phyloP scores from a whole-genome alignment of 805 yeast species.

The Torulaspora gathmanii region DNA sequence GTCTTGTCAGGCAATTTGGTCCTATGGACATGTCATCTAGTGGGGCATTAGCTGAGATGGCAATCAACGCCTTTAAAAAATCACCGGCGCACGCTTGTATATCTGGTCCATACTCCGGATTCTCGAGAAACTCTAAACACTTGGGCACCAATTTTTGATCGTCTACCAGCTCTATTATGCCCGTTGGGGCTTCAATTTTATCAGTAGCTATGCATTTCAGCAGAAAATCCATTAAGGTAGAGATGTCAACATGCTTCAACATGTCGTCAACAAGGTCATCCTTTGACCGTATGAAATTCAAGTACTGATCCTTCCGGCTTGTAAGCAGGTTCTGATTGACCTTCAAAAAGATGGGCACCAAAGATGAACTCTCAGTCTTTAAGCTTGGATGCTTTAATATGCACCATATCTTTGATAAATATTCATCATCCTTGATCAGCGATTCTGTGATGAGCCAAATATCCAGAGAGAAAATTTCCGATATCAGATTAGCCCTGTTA shows the following conservation, averaged over 20 bases:
- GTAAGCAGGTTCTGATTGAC: constrained; percentile 83
- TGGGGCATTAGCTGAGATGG: constrained; percentile 91
- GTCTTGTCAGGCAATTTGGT: constrained; percentile 85
- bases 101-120: constrained; percentile 53
- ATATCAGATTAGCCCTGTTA: constrained; percentile 35
- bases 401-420: constrained; percentile 71
- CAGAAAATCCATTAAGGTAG: constrained; percentile 86
- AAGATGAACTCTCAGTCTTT: constrained; percentile 63
- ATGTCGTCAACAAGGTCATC: constrained; percentile 64
- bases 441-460: constrained; percentile 91
- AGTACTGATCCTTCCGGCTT: constrained; percentile 50
- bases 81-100: constrained; percentile 92
- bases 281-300: constrained; percentile 39
- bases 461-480: constrained; percentile 84
- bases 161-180: constrained; percentile 72
- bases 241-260: constrained; percentile 72
- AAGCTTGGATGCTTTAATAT: constrained; percentile 54
- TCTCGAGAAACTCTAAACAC: constrained; percentile 57
- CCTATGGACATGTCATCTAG: constrained; percentile 79
- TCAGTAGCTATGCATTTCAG: constrained; percentile 88
- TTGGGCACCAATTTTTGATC: constrained; percentile 69
- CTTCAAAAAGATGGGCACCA: constrained; percentile 79
- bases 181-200: constrained; percentile 82
- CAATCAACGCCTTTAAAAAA: constrained; percentile 84
- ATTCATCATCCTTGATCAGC: constrained; percentile 63